Conservation (phyloP, 2,329 filamentous ascomycete genomes). For the Aureobasidium sp. region DNA sequence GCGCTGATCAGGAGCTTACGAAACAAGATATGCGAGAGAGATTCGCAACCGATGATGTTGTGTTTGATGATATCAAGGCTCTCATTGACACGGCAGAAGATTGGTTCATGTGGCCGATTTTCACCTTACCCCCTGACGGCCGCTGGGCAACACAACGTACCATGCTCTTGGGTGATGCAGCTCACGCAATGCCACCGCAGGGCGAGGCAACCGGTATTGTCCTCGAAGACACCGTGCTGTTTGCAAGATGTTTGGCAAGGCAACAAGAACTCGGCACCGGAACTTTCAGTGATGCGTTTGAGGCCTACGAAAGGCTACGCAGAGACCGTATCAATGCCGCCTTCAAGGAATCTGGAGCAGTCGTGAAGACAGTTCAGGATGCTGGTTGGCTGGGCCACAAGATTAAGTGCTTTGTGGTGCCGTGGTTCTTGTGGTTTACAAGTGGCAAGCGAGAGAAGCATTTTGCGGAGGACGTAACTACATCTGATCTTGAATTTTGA, state of each 20-base stretch:
- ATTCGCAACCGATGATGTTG: constrained; percentile 44
- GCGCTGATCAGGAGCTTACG: constrained; percentile 47
- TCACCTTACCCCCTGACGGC: constrained; percentile 47
- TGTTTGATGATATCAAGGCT: constrained; percentile 38
- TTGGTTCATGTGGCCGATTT: constrained; percentile 53
- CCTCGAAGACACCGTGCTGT: constrained; percentile 58
- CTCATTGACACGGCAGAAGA: constrained; percentile 48
- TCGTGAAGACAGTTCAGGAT: constrained; percentile 50
- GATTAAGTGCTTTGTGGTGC: constrained; percentile 50
- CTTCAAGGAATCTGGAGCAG: constrained; percentile 52
- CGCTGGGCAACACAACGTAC: constrained; percentile 49
- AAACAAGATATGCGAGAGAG: constrained; percentile 44
- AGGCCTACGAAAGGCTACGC: constrained; percentile 53
- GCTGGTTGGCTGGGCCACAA: constrained; percentile 50
- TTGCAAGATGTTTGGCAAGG: constrained; percentile 47
- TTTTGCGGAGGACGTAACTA: constrained; percentile 52
- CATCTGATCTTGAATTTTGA: constrained; percentile 38
- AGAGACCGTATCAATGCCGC: constrained; percentile 49
- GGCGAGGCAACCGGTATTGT: constrained; percentile 58
- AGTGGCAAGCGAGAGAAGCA: constrained; percentile 45
- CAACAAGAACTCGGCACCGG: constrained; percentile 46
- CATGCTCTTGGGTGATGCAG: constrained; percentile 52
- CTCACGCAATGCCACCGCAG: constrained; percentile 58
- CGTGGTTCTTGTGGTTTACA: constrained; percentile 54
- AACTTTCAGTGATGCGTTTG: constrained; percentile 49